phyloP scores from a whole-genome alignment of 148 eudicot genomes.

The Amaranthus hypochondriacus region DNA sequence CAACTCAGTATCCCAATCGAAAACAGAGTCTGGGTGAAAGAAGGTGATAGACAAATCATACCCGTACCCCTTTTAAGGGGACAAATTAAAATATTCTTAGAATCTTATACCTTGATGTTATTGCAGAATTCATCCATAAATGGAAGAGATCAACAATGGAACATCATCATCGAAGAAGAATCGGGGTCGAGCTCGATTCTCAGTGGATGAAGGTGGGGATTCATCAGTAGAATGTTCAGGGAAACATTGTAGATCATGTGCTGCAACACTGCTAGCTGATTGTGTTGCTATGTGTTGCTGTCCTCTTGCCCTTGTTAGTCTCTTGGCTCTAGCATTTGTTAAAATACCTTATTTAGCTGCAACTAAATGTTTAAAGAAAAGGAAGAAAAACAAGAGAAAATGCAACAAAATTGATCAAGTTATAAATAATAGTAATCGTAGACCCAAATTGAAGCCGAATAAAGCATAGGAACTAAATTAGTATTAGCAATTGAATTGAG shows the following conservation, averaged over 20 bases:
- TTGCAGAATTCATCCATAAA: slow-evolving; percentile 18
- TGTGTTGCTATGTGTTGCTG: slow-evolving; percentile 89
- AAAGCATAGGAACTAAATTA: no score
- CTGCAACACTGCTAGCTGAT: slow-evolving; percentile 68
- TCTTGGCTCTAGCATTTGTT: slow-evolving; percentile 63
- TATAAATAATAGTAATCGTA: background rate
- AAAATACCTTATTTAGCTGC: slow-evolving; percentile 75
- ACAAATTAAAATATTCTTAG: no score
- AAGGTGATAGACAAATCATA: no score
- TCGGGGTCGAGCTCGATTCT: slow-evolving; percentile 22
- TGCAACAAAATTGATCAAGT: slow-evolving; percentile 21
- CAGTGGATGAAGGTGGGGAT: slow-evolving; percentile 34
- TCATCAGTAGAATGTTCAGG: slow-evolving; percentile 57
- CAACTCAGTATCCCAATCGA: background rate
- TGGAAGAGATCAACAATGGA: slow-evolving; percentile 28
- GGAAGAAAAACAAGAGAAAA: slow-evolving; percentile 33
- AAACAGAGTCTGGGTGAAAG: no score
- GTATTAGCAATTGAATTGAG: no score
- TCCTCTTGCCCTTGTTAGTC: slow-evolving; percentile 69
- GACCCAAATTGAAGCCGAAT: no score
- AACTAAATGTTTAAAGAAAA: slow-evolving; percentile 45
- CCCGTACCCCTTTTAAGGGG: no score
- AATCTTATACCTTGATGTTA: slow-evolving; percentile 14
- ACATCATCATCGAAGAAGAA: slow-evolving; percentile 16
- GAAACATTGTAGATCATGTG: slow-evolving; percentile 67